These are phyloP conservation scores for Fraxinus pennsylvanica DNA, from an alignment of 257 asterid species.

Conservation along the genomic window DNA sequence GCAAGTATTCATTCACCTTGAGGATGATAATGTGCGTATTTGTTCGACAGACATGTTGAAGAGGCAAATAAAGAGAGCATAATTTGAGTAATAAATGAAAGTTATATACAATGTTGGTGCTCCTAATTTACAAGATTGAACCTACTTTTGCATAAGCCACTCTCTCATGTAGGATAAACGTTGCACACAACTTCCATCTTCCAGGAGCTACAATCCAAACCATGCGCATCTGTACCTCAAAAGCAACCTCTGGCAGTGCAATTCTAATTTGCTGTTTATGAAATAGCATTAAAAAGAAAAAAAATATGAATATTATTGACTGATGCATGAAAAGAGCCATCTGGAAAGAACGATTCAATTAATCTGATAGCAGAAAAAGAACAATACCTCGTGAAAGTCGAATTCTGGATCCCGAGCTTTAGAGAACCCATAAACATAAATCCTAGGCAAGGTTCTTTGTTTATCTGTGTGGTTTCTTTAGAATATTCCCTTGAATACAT, in stretches of 20 bases:
- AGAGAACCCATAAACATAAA: slow-evolving; percentile 92
- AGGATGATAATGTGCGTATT: too few species aligned
- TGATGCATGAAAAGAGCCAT: neutral
- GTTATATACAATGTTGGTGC: slow-evolving; percentile 15
- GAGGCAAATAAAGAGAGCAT: too few species aligned
- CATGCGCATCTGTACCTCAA: slow-evolving; percentile 68
- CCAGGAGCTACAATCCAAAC: slow-evolving; percentile 95
- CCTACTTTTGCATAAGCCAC: slow-evolving; percentile 58
- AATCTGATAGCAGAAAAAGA: neutral
- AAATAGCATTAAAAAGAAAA: neutral
- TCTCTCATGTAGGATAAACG: slow-evolving; percentile 72
- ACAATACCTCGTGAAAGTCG: slow-evolving; percentile 68
- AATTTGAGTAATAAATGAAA: too few species aligned
- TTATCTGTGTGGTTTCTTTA: slow-evolving; percentile 27
- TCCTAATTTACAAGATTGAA: slow-evolving; percentile 23
- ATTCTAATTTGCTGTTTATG: slow-evolving; percentile 66
- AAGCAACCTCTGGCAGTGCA: slow-evolving; percentile 58
- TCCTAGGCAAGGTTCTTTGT: slow-evolving; percentile 59
- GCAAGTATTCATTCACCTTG: too few species aligned
- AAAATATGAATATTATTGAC: neutral
- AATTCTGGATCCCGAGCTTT: slow-evolving; percentile 91
- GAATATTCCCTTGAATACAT: slow-evolving; percentile 73
- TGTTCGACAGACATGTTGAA: too few species aligned
- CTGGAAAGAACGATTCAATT: neutral
- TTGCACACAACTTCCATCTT: slow-evolving; percentile 93